These are phyloP conservation scores for Strobilomyces echinocephalus DNA, from an alignment of 768 basidiomycete genomes.

Conservation along the genomic window DNA sequence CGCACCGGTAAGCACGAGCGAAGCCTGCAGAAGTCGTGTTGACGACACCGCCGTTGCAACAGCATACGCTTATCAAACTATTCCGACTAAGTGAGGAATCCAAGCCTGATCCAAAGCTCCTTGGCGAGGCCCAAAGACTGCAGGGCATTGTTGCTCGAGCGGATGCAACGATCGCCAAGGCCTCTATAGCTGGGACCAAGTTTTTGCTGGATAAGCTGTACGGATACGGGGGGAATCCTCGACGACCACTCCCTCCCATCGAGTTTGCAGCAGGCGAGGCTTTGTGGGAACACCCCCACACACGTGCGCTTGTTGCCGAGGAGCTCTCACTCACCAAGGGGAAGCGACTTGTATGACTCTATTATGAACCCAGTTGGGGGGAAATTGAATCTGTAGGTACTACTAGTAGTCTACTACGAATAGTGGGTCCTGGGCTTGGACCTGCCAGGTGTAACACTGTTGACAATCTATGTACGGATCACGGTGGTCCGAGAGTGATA, in stretches of 20 bases:
- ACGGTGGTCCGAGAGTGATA: too few relatives aligned
- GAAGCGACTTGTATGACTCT: background rate
- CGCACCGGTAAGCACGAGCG: slow-evolving; percentile 52
- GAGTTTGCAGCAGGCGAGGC: slow-evolving; percentile 48
- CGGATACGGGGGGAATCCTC: slow-evolving; percentile 78
- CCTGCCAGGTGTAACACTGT: too few relatives aligned
- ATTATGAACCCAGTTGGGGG: too few relatives aligned
- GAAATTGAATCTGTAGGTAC: background rate
- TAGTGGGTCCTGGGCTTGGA: too few relatives aligned
- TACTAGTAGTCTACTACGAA: too few relatives aligned
- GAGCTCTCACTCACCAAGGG: slow-evolving; percentile 53
- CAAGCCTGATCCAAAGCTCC: slow-evolving; percentile 47
- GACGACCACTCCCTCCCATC: slow-evolving; percentile 72
- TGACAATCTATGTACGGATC: too few relatives aligned
- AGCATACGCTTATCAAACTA: slow-evolving; percentile 58
- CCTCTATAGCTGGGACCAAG: slow-evolving; percentile 82
- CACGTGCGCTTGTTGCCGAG: slow-evolving; percentile 58
- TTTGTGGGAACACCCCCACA: slow-evolving; percentile 71
- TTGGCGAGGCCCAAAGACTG: slow-evolving; percentile 65
- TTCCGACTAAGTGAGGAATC: slow-evolving; percentile 60
- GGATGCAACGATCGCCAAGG: slow-evolving; percentile 74
- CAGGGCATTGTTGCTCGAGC: slow-evolving; percentile 80
- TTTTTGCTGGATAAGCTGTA: slow-evolving; percentile 65
- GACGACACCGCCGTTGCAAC: slow-evolving; percentile 7
- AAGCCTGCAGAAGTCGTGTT: background rate